A percentile compares a stretch with the other conserved stretches of the same genome.
Evolutionary conservation across 1,284 basidiomycete species (phyloP).

Genomic region (Microstroma glucosiphilum): DNA sequence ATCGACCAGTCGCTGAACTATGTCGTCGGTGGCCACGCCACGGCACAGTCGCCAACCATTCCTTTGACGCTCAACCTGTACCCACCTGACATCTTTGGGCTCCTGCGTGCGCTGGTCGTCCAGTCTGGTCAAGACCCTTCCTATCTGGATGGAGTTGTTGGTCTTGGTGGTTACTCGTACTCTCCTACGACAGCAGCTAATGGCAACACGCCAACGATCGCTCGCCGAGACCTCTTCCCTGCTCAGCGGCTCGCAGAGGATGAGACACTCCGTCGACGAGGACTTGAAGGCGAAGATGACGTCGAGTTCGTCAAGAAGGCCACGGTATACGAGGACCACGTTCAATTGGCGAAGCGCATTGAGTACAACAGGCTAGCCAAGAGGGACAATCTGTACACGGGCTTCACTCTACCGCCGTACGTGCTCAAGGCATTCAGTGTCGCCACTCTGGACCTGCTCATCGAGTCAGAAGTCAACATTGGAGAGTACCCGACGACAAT

Average conservation of each 20-base stretch:
- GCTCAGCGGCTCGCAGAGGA: not conserved
- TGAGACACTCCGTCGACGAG: slow-evolving; percentile 26
- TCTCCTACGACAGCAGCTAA: slow-evolving; percentile 49
- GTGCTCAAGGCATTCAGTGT: slow-evolving; percentile 64
- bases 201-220: slow-evolving; percentile 8
- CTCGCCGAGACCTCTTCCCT: slow-evolving; percentile 9
- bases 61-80: slow-evolving; percentile 66
- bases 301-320: slow-evolving; percentile 19
- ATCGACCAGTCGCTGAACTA: slow-evolving; percentile 62
- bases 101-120: slow-evolving; percentile 63
- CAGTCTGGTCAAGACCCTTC: slow-evolving; percentile 61
- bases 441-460: slow-evolving; percentile 61
- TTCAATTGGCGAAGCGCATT: not conserved
- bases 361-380: slow-evolving; percentile 54
- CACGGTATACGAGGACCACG: slow-evolving; percentile 6
- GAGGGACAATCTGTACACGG: slow-evolving; percentile 52
- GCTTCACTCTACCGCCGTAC: slow-evolving; percentile 65
- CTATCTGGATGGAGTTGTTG: slow-evolving; percentile 65
- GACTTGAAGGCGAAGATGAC: slow-evolving; percentile 18
- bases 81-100: slow-evolving; percentile 65
- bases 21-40: slow-evolving; percentile 57
- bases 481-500: slow-evolving; percentile 65
- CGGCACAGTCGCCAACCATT: slow-evolving; percentile 61
- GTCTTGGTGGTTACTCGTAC: slow-evolving; percentile 65
- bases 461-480: slow-evolving; percentile 60